Base-by-base conservation (phyloP, 768 basidiomycete species). In the Russula dissimulans region DNA sequence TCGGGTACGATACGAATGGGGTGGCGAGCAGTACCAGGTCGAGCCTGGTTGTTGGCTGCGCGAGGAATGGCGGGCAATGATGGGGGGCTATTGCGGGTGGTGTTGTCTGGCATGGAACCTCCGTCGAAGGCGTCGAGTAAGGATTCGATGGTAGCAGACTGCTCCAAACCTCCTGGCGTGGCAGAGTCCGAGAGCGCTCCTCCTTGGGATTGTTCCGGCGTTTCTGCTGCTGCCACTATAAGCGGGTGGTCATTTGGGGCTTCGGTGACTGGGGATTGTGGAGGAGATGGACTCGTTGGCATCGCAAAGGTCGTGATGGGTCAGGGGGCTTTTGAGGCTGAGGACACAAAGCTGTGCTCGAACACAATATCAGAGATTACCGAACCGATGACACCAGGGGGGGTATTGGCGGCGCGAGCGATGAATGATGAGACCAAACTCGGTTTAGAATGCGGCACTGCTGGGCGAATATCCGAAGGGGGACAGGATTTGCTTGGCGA, bases 61-160 rank as follows among this genome's bases (percentile, higher is more conserved):
- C 39, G 56, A n/a, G 39, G 22, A 26, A 26, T 32, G 44, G 60
- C 11, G 31, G 56, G 50, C 0, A 15, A 32, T 9, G 39, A 11
- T 8, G 46, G 1, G 45, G 39, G 1, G 39, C 31, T 12, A 43
- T 44, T 17, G 31, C 26, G 22, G 39, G 14, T 31, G 29, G 51
- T 22, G 18, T 54, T 57, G n/a, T 62, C 61, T 42, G 55, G 4
- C 51, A 54, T 48, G 38, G 22, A 8, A 1, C 31, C 36, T 53
- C 56, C 17, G 61, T 36, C 42, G 39, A 53, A 43, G 39, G 56
- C 39, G 41, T 62, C 61, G 32, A 53, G 32, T 29, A 43, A 15
- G 14, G 61, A 47, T 9, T 44, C 56, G 5, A 57, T 26, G 26
- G 50, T 48, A 17, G 56, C 22, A 43, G 61, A 31, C 9, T 12